Evolutionary conservation across 768 basidiomycete species (phyloP).

Genomic region (Botryobasidium botryosum): DNA sequence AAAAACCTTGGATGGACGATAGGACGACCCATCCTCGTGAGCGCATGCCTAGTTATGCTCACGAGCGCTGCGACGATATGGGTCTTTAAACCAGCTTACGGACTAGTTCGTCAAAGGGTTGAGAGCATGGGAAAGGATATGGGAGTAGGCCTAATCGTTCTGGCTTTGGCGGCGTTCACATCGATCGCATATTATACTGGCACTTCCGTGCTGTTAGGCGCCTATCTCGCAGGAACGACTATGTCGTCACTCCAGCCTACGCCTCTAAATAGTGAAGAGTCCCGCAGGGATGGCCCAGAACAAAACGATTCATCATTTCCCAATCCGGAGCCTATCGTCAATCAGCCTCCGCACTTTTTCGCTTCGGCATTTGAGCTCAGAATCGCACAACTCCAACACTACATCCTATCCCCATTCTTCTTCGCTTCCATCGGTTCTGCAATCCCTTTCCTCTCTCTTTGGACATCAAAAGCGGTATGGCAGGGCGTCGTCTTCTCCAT

Average conservation of each 20-base stretch:
- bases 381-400: slow-evolving; percentile 24
- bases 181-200: slow-evolving; percentile 35
- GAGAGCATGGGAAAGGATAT: neutral
- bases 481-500: slow-evolving; percentile 38
- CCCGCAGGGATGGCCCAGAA: too few relatives aligned
- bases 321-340: slow-evolving; percentile 14
- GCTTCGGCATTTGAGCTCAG: slow-evolving; percentile 22
- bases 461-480: slow-evolving; percentile 29
- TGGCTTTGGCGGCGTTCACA: slow-evolving; percentile 27
- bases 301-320: neutral
- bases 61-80: neutral
- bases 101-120: neutral
- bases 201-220: slow-evolving; percentile 45
- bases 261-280: too few relatives aligned
- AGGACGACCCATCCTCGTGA: too few relatives aligned
- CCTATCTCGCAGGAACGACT: slow-evolving; percentile 40
- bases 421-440: slow-evolving; percentile 46
- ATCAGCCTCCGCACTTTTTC: slow-evolving; percentile 8
- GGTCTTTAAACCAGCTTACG: neutral
- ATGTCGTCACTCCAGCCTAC: too few relatives aligned
- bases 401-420: slow-evolving; percentile 42
- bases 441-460: slow-evolving; percentile 32
- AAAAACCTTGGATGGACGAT: too few relatives aligned
- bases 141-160: neutral
- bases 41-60: neutral